Evolutionary conservation across 345 rosid genomes (phyloP).

Genomic region (Pseudoturritis turrita): DNA sequence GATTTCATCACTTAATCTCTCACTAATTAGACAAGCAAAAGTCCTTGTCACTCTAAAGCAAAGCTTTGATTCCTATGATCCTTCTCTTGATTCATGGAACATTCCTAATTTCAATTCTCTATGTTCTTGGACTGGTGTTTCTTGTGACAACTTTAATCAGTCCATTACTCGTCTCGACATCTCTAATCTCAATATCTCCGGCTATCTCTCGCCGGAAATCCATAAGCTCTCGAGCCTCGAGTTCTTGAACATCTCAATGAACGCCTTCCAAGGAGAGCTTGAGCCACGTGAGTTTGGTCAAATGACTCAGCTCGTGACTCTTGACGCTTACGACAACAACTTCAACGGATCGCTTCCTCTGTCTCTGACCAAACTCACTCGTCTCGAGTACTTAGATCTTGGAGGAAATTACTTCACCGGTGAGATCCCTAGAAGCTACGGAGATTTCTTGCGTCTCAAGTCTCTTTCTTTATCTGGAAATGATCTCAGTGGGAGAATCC

Average conservation of each 20-base stretch:
- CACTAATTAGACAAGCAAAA: slow-evolving; percentile 51
- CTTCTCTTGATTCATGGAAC: slow-evolving; percentile 51
- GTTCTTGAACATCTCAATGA: slow-evolving; percentile 70
- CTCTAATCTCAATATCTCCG: slow-evolving; percentile 51
- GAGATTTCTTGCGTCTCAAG: slow-evolving; percentile 46
- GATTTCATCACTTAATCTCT: slow-evolving; percentile 32
- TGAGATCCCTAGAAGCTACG: slow-evolving; percentile 59
- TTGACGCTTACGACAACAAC: slow-evolving; percentile 81
- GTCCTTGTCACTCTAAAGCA: slow-evolving; percentile 50
- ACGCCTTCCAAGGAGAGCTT: slow-evolving; percentile 55
- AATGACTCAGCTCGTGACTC: slow-evolving; percentile 42
- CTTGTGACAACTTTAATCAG: slow-evolving; percentile 38
- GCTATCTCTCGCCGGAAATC: slow-evolving; percentile 47
- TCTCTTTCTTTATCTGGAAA: slow-evolving; percentile 78
- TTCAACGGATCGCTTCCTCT: slow-evolving; percentile 69
- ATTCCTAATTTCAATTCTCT: slow-evolving; percentile 41
- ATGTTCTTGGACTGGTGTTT: slow-evolving; percentile 54
- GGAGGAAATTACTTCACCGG: slow-evolving; percentile 89
- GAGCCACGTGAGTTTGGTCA: slow-evolving; percentile 45
- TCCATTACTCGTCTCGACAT: slow-evolving; percentile 51
- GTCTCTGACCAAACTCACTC: slow-evolving; percentile 36
- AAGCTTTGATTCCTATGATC: slow-evolving; percentile 40
- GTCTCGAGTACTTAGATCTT: slow-evolving; percentile 57
- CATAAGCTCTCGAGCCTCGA: slow-evolving; percentile 39
- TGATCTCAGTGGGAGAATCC: slow-evolving; percentile 68